Evolutionary conservation across 1,139 yeast genomes (phyloP).

Genomic region (Taphrina flavorubra): DNA sequence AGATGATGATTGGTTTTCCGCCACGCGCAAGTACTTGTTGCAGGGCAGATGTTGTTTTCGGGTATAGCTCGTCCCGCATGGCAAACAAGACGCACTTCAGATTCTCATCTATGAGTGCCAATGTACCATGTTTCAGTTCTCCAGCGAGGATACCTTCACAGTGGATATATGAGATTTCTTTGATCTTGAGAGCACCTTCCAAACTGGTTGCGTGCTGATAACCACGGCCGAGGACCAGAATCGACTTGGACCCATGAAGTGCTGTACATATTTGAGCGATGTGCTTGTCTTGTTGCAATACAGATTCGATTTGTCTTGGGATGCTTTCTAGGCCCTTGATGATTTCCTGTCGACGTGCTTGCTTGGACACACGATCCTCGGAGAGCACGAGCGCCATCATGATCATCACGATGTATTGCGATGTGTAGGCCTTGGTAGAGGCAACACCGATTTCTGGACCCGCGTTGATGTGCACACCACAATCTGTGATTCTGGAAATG

Average conservation of each 20-base stretch:
- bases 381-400: slow-evolving; percentile 95
- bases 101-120: slow-evolving; percentile 92
- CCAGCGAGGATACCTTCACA: slow-evolving; percentile 99
- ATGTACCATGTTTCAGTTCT: slow-evolving; percentile 97
- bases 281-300: slow-evolving; percentile 71
- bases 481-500: slow-evolving; percentile 92
- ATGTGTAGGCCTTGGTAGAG: slow-evolving; percentile 98
- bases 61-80: slow-evolving; percentile 95
- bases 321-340: slow-evolving; percentile 83
- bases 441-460: slow-evolving; percentile 99
- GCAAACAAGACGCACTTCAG: slow-evolving; percentile 96
- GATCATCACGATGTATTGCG: slow-evolving; percentile 95
- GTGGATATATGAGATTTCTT: slow-evolving; percentile 98
- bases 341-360: slow-evolving; percentile 78
- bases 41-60: slow-evolving; percentile 93
- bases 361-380: slow-evolving; percentile 82
- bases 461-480: slow-evolving; percentile 99
- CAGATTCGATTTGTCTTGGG: slow-evolving; percentile 82
- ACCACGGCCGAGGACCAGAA: slow-evolving; percentile 93
- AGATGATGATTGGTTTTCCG: slow-evolving; percentile 93
- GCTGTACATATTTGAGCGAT: slow-evolving; percentile 78
- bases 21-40: slow-evolving; percentile 97
- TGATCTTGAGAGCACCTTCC: slow-evolving; percentile 97
- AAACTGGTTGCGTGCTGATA: slow-evolving; percentile 96
- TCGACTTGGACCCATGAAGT: slow-evolving; percentile 80